phyloP scores from a whole-genome alignment of 352 stramenopile species.

The Globisporangium perplexum region DNA sequence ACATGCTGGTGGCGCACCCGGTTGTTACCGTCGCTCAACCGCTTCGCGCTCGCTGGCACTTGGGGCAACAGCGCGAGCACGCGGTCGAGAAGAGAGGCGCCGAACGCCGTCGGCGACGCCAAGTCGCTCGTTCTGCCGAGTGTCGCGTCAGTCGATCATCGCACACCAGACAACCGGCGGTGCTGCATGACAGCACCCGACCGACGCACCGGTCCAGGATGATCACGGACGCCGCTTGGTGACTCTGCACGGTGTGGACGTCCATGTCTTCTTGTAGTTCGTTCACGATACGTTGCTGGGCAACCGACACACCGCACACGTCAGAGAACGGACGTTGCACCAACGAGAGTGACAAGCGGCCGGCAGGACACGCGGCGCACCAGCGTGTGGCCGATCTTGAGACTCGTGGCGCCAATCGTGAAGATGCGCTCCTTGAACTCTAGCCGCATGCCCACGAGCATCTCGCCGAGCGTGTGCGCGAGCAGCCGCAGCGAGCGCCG shows the following conservation, averaged over 20 bases:
- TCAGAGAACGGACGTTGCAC: too few species aligned
- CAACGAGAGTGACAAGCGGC: too few species aligned
- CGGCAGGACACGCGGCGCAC: slow-evolving; percentile 10
- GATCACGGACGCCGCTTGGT: slow-evolving; percentile 49
- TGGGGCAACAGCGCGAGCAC: slow-evolving; percentile 62
- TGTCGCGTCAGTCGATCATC: neutral
- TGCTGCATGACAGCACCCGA: neutral
- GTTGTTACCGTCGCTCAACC: neutral
- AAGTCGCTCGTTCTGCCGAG: slow-evolving; percentile 54
- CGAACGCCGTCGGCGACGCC: slow-evolving; percentile 55
- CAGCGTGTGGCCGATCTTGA: slow-evolving; percentile 79
- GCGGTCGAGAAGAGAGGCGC: slow-evolving; percentile 59
- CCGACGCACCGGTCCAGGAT: slow-evolving; percentile 56
- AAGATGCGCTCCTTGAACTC: slow-evolving; percentile 72
- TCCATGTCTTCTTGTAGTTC: slow-evolving; percentile 46
- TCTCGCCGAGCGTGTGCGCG: slow-evolving; percentile 54
- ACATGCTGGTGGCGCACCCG: slow-evolving; percentile 13
- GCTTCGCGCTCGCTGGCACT: slow-evolving; percentile 15
- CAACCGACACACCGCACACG: too few species aligned
- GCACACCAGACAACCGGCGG: neutral
- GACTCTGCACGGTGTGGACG: slow-evolving; percentile 24
- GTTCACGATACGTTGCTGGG: slow-evolving; percentile 55
- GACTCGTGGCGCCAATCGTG: slow-evolving; percentile 54
- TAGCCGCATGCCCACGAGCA: slow-evolving; percentile 37
- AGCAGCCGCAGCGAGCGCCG: slow-evolving; percentile 59